A percentile compares a stretch with the other conserved stretches of the same genome.
Conservation (phyloP, 1,139 yeast species). For the Zygoascus hellenicus region DNA sequence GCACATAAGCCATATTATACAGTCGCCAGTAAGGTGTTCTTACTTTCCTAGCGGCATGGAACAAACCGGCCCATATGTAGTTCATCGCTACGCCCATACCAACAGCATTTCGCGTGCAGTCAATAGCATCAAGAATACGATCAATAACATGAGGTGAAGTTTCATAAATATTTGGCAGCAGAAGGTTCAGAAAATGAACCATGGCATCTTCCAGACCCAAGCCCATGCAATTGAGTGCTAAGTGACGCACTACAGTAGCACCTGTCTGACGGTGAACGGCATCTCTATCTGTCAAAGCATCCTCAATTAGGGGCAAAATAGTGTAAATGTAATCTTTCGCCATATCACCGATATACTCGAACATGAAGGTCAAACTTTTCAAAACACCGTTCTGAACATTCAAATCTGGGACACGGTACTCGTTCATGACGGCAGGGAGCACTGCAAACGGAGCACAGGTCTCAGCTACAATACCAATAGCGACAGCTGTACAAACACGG, state of each 20-base stretch:
- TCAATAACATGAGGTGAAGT: conserved; percentile 92
- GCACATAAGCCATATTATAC: conserved; percentile 71
- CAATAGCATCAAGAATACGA: conserved; percentile 76
- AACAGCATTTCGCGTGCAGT: conserved; percentile 62
- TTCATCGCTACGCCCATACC: conserved; percentile 74
- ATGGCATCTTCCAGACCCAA: conserved; percentile 69
- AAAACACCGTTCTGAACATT: conserved; percentile 95
- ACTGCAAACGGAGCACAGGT: conserved; percentile 92
- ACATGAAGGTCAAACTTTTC: conserved; percentile 87
- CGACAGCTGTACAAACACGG: conserved; percentile 96
- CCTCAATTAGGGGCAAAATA: conserved; percentile 74
- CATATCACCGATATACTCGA: conserved; percentile 84
- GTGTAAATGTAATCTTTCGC: conserved; percentile 81
- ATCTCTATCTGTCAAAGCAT: conserved; percentile 87
- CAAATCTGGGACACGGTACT: conserved; percentile 84
- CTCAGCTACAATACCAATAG: conserved; percentile 95
- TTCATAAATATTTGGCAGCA: conserved; percentile 82
- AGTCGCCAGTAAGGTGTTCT: conserved; percentile 81
- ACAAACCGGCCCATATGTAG: conserved; percentile 82
- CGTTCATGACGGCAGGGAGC: conserved; percentile 95
- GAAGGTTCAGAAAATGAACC: conserved; percentile 64
- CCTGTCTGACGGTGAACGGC: conserved; percentile 95
- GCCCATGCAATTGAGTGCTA: conserved; percentile 77
- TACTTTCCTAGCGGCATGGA: conserved; percentile 90
- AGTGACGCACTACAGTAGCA: conserved; percentile 76